Evolutionary conservation across 495 filamentous ascomycete genomes (phyloP), one percentile per base, ranked within the genome.

Genomic region (Lepraria neglecta): DNA sequence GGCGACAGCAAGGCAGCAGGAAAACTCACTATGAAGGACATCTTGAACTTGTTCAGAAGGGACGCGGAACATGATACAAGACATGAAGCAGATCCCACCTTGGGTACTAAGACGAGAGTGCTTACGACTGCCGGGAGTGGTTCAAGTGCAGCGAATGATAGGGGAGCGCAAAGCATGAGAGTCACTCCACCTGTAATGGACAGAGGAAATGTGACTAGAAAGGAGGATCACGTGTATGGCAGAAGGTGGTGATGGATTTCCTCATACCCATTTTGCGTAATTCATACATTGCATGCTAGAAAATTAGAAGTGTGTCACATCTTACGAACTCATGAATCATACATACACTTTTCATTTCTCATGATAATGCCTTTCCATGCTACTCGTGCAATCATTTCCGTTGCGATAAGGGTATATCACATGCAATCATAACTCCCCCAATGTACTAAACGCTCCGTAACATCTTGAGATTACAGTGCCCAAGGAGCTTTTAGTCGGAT

Each of bases 11-110:
- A 86, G 27, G 80, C 79, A 7, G 81, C 83, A 63, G 67, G 58
- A 4, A 97, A 97, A 71, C 75, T 98, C 56, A 90, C 85, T 60
- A 87, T 97, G 84, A 86, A 90, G 67, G 94, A 98, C 76, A 96
- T 98, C 68, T 75, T 98, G 76, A 82, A 87, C 4, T 76, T 98
- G 56, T 98, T 98, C 70, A 84, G 83, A 61, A 84, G 87, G 40
- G 89, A 94, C 74, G 86, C 85, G 0, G 85, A 87, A 51, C 65
- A 68, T 61, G 67, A 61, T 21, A 66, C 67, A n/a, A 67, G 70
- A 28, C 78, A 72, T 68, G 70, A 65, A 6, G 72, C 72, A 14
- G 70, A 72, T 44, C 68, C 56, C 19, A 72, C 67, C 14, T 59
- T 74, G 12, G 70, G 59, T 43, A 42, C 35, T 9, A 63, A 56